Conservation (phyloP, 208 protist species). For the Balamuthia mandrillaris region DNA sequence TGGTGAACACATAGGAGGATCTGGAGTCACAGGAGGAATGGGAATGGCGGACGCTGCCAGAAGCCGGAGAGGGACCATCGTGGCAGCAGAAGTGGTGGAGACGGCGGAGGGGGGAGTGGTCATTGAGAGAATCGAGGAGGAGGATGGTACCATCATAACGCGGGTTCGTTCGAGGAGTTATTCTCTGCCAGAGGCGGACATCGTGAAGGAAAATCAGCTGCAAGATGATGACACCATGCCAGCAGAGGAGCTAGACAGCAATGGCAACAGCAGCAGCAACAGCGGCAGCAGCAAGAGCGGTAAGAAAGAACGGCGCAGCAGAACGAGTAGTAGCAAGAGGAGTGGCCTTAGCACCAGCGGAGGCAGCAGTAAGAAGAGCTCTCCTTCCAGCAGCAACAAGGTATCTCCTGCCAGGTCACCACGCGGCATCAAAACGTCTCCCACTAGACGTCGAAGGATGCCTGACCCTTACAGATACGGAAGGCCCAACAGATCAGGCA, state of each 20-base stretch:
- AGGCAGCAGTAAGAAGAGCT: not conserved
- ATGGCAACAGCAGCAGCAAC: not conserved
- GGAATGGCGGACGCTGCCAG: too few relatives aligned
- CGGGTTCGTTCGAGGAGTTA: not conserved
- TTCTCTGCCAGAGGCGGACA: not conserved
- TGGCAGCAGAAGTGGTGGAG: not conserved
- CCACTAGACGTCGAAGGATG: too few relatives aligned
- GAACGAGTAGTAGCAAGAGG: not conserved
- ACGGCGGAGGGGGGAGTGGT: not conserved
- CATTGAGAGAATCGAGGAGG: not conserved
- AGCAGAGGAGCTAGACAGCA: not conserved
- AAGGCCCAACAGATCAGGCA: too few relatives aligned
- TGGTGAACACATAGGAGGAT: too few relatives aligned
- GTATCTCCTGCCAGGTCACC: not conserved
- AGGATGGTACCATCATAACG: not conserved
- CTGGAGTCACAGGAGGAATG: too few relatives aligned
- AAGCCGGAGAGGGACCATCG: not conserved
- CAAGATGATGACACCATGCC: not conserved
- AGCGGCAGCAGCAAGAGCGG: slow-evolving; percentile 1
- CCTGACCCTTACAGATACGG: too few relatives aligned
- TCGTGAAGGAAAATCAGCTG: not conserved
- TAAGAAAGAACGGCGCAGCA: not conserved
- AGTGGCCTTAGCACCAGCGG: not conserved
- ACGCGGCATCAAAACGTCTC: too few relatives aligned
- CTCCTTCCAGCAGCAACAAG: not conserved